These are phyloP conservation scores for Wickerhamiella galacta DNA, from an alignment of 805 yeast species.

Conservation along the genomic window DNA sequence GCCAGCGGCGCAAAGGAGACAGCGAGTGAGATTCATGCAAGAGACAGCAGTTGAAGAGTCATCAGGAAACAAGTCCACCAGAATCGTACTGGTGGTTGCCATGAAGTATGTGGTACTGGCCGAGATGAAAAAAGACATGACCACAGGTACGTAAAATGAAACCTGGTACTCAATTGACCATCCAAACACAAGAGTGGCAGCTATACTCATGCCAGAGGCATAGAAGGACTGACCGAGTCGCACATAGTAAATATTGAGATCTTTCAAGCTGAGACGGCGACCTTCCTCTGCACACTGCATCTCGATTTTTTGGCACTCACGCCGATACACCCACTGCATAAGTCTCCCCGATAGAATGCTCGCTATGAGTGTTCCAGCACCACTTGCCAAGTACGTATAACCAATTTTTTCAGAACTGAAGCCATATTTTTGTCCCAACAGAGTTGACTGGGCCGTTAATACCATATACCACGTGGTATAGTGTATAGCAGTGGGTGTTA, in stretches of 20 bases:
- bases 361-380: constrained; percentile 47
- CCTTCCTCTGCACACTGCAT: constrained; percentile 16
- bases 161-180: constrained; percentile 47
- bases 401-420: constrained; percentile 46
- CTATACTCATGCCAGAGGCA: constrained; percentile 28
- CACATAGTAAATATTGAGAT: constrained; percentile 39
- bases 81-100: constrained; percentile 42
- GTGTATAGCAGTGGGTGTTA: constrained; percentile 44
- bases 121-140: constrained; percentile 41
- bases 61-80: constrained; percentile 62
- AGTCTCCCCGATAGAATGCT: constrained; percentile 41
- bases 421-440: constrained; percentile 33
- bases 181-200: constrained; percentile 40
- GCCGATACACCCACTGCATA: constrained; percentile 35
- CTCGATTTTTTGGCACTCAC: constrained; percentile 11
- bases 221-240: constrained; percentile 33
- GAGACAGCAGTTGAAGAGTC: constrained; percentile 62
- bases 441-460: constrained; percentile 46
- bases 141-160: constrained; percentile 37
- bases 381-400: constrained; percentile 56
- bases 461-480: constrained; percentile 57
- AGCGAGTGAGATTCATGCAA: constrained; percentile 53
- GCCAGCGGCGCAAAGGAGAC: constrained; percentile 54
- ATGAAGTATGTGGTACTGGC: constrained; percentile 41
- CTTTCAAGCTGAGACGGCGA: too few relatives aligned